Conservation (phyloP, 768 basidiomycete species). For the Mycena olivaceomarginata region DNA sequence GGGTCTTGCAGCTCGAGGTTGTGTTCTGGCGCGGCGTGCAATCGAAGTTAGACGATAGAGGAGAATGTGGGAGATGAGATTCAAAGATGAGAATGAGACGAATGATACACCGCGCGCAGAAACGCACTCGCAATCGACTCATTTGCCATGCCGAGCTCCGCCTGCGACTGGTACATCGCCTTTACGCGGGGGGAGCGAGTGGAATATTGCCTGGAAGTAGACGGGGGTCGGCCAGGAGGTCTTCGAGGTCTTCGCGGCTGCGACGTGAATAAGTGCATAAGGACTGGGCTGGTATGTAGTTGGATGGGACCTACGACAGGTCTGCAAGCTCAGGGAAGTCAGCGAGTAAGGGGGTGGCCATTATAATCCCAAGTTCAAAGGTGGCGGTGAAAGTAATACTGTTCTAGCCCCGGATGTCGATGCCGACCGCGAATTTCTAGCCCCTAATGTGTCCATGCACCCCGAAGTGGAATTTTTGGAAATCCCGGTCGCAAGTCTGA, state of each 20-base stretch:
- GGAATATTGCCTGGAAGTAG: conserved; percentile 93
- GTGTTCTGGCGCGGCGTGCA: conserved; percentile 67
- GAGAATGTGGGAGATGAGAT: too few species aligned
- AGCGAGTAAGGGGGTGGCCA: conserved; percentile 67
- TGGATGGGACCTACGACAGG: conserved; percentile 74
- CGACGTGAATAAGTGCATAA: conserved; percentile 13
- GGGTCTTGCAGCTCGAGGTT: conserved; percentile 87
- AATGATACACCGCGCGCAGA: conserved; percentile 2
- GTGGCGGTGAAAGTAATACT: not conserved
- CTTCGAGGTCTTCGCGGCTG: conserved; percentile 94
- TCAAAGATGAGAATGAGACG: conserved; percentile 11
- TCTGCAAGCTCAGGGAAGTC: conserved; percentile 86
- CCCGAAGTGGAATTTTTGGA: too few species aligned
- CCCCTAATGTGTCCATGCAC: too few species aligned
- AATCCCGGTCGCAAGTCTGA: too few species aligned
- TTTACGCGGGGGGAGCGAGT: conserved; percentile 86
- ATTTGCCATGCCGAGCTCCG: conserved; percentile 89
- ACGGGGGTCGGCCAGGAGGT: conserved; percentile 86
- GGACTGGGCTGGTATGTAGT: not conserved
- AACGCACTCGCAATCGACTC: conserved; percentile 89
- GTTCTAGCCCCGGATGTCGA: too few species aligned
- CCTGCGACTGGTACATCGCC: conserved; percentile 83
- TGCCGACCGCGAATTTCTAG: too few species aligned
- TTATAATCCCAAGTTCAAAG: conserved; percentile 42
- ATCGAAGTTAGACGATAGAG: too few species aligned